Evolutionary conservation across 164 flowering plant genomes (phyloP), one percentile per base, ranked within the genome.

Genomic region (Tinospora cordifolia): DNA sequence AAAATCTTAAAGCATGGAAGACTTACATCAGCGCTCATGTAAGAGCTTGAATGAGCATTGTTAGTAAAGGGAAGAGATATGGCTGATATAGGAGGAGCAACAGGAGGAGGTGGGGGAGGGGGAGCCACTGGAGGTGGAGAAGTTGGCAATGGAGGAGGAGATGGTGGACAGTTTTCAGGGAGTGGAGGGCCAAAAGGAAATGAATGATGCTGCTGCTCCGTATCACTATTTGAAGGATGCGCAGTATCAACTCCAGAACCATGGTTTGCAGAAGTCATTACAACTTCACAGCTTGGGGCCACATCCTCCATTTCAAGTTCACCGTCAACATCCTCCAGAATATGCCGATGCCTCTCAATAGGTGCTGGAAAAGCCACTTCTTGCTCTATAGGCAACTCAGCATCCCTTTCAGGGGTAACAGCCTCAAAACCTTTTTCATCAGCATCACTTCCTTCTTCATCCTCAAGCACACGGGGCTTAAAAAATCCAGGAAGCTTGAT

Each of bases 291-390:
- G 27, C 84, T 74, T 27, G 97, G 97, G 65, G 96, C 87, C 62
- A 90, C 97, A 80, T 89, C 98, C 69, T 95, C 99, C 99, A 92
- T 95, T 81, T 95, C 99, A 79, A 95, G 98, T 79, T 95, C 99
- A 51, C 96, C 98, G 78, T 95, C 98, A 72, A 95, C 99, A 79
- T 89, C 99, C 79, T 90, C 97, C 82, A 95, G 77, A 49, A 95
- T 86, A 79, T 84, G 98, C 12, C 81, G 79, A 72, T 80, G 97
- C 78, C 86, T 90, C 65, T 82, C 88, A 36, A 66, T 67, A 59
- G 77, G 72, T 44, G 80, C 71, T 27, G 67, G 5, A 4, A 66
- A 72, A 17, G 63, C 64, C 17, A 68, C 66, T 71, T 74, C 87
- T 41, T 66, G 75, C 51, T 74, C 87, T 70, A 82, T 84, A 22